These are phyloP conservation scores for Sarocladiaceae sp. DNA, from an alignment of 2,329 filamentous ascomycete genomes.

Conservation along the genomic window DNA sequence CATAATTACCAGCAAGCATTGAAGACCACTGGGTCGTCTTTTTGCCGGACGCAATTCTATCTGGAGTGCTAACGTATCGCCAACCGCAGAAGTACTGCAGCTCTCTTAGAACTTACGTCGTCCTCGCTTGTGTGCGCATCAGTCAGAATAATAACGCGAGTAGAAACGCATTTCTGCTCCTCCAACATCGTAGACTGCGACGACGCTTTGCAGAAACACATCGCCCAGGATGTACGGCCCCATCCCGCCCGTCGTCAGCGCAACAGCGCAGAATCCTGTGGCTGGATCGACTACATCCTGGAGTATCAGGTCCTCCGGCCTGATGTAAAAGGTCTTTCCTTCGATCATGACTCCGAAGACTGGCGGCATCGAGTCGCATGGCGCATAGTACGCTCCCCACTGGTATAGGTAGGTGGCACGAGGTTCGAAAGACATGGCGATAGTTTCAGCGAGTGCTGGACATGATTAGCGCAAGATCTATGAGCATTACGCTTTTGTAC, in stretches of 20 bases:
- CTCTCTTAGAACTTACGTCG: too few species aligned
- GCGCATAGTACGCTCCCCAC: conserved; percentile 44
- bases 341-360: conserved; percentile 40
- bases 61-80: too few species aligned
- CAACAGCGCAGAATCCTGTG: conserved; percentile 44
- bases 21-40: too few species aligned
- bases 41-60: too few species aligned
- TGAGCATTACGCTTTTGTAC: not conserved
- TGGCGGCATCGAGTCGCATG: conserved; percentile 43
- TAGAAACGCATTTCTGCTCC: conserved; percentile 43
- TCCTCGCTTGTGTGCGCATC: too few species aligned
- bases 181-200: conserved; percentile 45
- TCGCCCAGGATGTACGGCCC: conserved; percentile 47
- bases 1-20: too few species aligned
- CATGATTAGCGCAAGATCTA: not conserved
- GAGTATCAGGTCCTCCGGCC: conserved; percentile 44
- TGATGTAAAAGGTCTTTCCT: conserved; percentile 40
- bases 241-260: conserved; percentile 37
- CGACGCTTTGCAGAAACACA: conserved; percentile 46
- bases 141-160: conserved; percentile 15
- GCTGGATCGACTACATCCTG: conserved; percentile 36
- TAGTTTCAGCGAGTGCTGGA: conserved; percentile 41
- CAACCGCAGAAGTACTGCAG: too few species aligned
- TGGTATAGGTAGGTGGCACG: conserved; percentile 41
- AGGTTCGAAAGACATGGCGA: conserved; percentile 43